These are phyloP conservation scores for Eimeria zaria DNA, from an alignment of 169 alveolate species.

Conservation along the genomic window DNA sequence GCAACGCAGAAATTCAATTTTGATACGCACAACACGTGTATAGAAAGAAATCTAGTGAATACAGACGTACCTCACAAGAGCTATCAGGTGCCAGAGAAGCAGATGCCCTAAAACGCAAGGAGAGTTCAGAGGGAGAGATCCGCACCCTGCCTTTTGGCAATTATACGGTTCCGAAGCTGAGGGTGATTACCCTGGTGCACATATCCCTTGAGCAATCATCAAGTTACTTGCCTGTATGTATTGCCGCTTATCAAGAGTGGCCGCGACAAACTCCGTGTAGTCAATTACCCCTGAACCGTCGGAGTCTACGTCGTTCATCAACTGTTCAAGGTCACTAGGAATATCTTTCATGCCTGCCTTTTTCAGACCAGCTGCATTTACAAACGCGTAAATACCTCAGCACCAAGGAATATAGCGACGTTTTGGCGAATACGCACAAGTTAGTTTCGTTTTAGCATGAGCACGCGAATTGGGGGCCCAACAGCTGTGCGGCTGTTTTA, in stretches of 20 bases:
- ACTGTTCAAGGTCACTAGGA: constrained; percentile 89
- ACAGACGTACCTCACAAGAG: constrained; percentile 17
- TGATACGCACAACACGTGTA: neutral
- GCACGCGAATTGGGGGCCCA: neutral
- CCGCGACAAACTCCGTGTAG: constrained; percentile 97
- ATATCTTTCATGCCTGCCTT: constrained; percentile 85
- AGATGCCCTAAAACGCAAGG: constrained; percentile 12
- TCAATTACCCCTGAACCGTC: constrained; percentile 95
- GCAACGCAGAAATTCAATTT: neutral
- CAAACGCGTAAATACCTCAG: neutral
- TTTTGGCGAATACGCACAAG: neutral
- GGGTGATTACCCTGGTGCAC: neutral
- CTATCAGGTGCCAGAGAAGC: constrained; percentile 1
- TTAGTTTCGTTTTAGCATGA: neutral
- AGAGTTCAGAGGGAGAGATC: constrained; percentile 24
- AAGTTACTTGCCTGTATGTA: constrained; percentile 73
- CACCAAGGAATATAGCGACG: neutral
- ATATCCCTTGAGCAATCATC: neutral
- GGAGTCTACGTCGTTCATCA: constrained; percentile 92
- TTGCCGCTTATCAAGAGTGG: constrained; percentile 93
- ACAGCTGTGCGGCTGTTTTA: neutral
- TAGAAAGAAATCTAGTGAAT: neutral
- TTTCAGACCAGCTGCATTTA: constrained; percentile 74
- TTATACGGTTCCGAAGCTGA: neutral
- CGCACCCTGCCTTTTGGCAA: constrained; percentile 24